Percentiles rank a stretch among this genome's conserved stretches.
Evolutionary conservation across 139 green algal genomes (phyloP).

Genomic region (Tetraselmis chui): DNA sequence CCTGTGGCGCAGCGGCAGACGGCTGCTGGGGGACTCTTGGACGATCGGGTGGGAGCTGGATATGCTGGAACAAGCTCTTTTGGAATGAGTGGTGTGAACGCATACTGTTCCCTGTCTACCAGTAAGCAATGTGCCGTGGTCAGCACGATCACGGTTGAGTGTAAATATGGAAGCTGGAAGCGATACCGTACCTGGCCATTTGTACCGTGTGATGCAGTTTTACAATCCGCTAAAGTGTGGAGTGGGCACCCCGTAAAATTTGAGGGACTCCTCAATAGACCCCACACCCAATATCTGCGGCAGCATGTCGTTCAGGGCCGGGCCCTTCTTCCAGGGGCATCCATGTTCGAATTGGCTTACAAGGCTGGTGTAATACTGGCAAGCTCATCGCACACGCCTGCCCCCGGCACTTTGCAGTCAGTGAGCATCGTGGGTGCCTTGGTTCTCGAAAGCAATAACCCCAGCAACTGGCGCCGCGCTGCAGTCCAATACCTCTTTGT

Average conservation of each 20-base stretch:
- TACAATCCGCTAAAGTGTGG: neutral
- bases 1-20: neutral
- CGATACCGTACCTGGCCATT: neutral
- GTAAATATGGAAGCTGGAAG: neutral
- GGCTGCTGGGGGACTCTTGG: neutral
- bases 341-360: constrained; percentile 17
- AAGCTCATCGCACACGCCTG: neutral
- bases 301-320: constrained; percentile 6
- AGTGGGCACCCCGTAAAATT: neutral
- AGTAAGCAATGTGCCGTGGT: neutral
- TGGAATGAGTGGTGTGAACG: constrained; percentile 33
- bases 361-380: neutral
- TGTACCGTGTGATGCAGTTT: neutral
- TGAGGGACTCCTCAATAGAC: neutral
- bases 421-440: neutral
- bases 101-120: constrained; percentile 4
- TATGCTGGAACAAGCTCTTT: constrained; percentile 21
- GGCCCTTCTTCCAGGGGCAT: constrained; percentile 21
- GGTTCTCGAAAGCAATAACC: neutral
- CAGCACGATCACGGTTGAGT: neutral
- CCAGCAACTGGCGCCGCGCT: neutral
- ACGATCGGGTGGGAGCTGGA: neutral
- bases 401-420: neutral
- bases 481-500: neutral
- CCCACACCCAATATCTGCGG: neutral